phyloP scores from a whole-genome alignment of 116 monocot genomes.

The Papilionanthe hybrid region DNA sequence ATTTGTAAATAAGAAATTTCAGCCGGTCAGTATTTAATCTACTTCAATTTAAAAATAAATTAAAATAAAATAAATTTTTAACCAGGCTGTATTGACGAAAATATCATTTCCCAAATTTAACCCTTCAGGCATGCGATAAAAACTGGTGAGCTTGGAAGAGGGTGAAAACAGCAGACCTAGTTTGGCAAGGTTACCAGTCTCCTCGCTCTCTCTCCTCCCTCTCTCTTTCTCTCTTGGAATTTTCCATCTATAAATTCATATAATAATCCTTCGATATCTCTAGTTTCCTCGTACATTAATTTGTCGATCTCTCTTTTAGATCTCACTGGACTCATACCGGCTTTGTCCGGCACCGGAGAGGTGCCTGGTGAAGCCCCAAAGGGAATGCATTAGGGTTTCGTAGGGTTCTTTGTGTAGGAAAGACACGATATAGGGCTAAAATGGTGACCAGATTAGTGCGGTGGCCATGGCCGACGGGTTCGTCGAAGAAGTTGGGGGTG shows the following conservation, averaged over 20 bases:
- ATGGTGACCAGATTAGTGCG: slow-evolving; percentile 64
- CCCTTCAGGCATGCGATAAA: no score
- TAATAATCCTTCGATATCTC: not conserved
- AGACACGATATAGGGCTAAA: not conserved
- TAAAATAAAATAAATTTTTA: no score
- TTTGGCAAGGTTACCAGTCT: no score
- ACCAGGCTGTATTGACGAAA: no score
- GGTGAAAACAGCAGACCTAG: no score
- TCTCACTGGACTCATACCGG: not conserved
- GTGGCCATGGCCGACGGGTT: slow-evolving; percentile 60
- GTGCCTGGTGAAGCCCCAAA: not conserved
- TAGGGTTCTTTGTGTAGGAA: not conserved
- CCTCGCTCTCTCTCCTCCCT: not conserved
- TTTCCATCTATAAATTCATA: no score
- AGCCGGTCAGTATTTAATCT: no score
- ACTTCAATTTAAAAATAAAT: no score
- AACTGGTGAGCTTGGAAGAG: no score
- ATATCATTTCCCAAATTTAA: no score
- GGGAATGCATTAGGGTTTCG: not conserved
- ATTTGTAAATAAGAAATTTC: no score
- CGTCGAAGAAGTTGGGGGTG: slow-evolving; percentile 44
- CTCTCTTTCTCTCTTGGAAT: not conserved
- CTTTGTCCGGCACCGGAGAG: not conserved
- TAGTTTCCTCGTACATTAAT: not conserved
- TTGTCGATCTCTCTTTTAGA: not conserved